Conservation (phyloP, 2,329 filamentous ascomycete genomes). For the Neoascochyta sp. region DNA sequence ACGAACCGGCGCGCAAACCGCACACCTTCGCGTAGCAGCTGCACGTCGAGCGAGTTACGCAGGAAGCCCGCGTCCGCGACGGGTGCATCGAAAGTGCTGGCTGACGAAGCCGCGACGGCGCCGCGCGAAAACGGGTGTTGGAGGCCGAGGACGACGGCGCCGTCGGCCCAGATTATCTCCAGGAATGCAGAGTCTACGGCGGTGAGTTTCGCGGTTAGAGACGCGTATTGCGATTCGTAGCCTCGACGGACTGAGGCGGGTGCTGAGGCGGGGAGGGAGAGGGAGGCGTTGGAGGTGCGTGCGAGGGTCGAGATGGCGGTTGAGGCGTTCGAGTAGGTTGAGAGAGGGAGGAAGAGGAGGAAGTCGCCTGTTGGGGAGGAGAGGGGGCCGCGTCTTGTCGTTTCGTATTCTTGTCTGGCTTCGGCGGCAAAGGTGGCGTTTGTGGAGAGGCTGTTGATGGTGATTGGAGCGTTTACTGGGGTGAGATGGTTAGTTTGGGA, state of each 20-base stretch:
- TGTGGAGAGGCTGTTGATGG: constrained; percentile 6
- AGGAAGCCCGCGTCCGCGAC: constrained; percentile 22
- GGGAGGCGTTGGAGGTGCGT: constrained; percentile 10
- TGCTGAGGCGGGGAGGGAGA: constrained; percentile 12
- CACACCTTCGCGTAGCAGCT: constrained; percentile 20
- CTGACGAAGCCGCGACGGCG: constrained; percentile 17
- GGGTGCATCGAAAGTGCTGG: constrained; percentile 21
- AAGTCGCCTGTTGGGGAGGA: constrained; percentile 19
- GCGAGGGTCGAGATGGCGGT: constrained; percentile 13
- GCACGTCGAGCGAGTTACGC: constrained; percentile 21
- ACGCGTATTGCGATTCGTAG: constrained; percentile 13
- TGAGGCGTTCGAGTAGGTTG: constrained; percentile 16
- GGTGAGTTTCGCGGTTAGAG: constrained; percentile 15
- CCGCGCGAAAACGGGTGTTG: constrained; percentile 27
- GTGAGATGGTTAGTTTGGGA: constrained; percentile 1
- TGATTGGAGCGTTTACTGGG: constrained; percentile 12
- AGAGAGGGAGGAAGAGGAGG: constrained; percentile 19
- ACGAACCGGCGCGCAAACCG: constrained; percentile 16
- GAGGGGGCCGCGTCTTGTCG: constrained; percentile 10
- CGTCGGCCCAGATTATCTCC: constrained; percentile 22
- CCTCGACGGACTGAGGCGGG: constrained; percentile 17
- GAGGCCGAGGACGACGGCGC: constrained; percentile 12
- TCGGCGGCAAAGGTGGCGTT: constrained; percentile 21
- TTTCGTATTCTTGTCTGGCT: constrained; percentile 14
- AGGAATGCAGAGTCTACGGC: constrained; percentile 15